These are phyloP conservation scores for Phialocephala subalpina DNA, from an alignment of 2,329 filamentous ascomycete species.

Conservation along the genomic window DNA sequence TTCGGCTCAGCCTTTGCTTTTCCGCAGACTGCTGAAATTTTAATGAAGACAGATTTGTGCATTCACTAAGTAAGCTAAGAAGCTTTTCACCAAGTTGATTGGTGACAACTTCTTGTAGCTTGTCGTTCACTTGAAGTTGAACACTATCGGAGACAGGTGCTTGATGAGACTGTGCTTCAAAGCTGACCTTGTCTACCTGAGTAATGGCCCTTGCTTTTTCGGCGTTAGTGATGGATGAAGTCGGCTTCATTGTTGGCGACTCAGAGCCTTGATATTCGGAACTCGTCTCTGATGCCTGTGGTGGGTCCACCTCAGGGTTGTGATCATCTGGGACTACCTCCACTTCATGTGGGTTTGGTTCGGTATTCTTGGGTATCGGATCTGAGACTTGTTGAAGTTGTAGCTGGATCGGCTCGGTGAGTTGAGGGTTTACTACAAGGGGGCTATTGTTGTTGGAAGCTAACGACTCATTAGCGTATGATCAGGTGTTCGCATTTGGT, in stretches of 20 bases:
- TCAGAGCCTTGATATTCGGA: background rate
- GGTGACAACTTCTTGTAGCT: background rate
- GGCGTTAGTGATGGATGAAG: background rate
- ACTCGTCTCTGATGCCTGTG: background rate
- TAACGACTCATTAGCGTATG: background rate
- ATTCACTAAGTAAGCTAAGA: background rate
- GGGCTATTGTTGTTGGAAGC: background rate
- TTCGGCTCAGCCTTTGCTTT: conserved; percentile 16
- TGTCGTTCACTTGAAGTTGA: background rate
- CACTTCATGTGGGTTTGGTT: too few species aligned
- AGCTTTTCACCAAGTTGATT: conserved; percentile 3
- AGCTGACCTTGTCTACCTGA: background rate
- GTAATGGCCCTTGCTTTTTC: background rate
- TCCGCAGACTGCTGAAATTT: conserved; percentile 13
- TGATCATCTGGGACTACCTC: too few species aligned
- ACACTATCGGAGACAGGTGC: background rate
- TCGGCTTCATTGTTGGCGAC: background rate
- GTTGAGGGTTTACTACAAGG: background rate
- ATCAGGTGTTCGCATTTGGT: background rate
- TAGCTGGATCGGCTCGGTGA: background rate
- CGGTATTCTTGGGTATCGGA: too few species aligned
- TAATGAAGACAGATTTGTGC: conserved; percentile 12
- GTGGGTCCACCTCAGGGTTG: background rate
- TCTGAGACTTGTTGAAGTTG: too few species aligned
- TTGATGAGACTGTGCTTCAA: background rate